Conservation (phyloP, 306 rosid genomes). For the Cucumis cinereus region DNA sequence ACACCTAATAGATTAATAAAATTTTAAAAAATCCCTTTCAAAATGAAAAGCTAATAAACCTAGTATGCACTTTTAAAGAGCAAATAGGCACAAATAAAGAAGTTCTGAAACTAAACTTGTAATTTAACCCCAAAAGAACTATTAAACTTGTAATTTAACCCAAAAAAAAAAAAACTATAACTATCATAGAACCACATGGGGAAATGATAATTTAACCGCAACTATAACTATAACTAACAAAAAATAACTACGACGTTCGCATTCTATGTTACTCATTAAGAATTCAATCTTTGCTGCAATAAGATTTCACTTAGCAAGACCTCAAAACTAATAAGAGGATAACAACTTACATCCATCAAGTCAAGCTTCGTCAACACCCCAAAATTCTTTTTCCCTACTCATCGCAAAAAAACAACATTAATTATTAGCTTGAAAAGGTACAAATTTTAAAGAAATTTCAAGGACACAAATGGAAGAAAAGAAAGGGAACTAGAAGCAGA, state of each 20-base stretch:
- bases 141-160: no score
- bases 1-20: no score
- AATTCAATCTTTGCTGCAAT: not conserved
- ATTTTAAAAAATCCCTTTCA: no score
- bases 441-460: not conserved
- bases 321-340: not conserved
- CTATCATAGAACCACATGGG: no score
- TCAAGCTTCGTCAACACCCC: conserved; percentile 91
- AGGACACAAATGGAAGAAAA: not conserved
- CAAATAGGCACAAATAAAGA: no score
- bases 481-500: not conserved
- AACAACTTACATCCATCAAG: conserved; percentile 71
- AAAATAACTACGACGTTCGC: not conserved
- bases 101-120: no score
- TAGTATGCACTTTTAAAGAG: no score
- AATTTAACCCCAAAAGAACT: no score
- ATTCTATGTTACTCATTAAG: not conserved
- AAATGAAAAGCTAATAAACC: no score
- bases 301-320: not conserved
- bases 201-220: no score
- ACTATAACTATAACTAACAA: not conserved
- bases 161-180: no score
- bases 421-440: not conserved
- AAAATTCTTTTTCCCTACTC: conserved; percentile 69
- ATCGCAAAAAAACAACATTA: not conserved